These are phyloP conservation scores for Phlebiopsis gigantea DNA, from an alignment of 768 basidiomycete genomes.

Conservation along the genomic window DNA sequence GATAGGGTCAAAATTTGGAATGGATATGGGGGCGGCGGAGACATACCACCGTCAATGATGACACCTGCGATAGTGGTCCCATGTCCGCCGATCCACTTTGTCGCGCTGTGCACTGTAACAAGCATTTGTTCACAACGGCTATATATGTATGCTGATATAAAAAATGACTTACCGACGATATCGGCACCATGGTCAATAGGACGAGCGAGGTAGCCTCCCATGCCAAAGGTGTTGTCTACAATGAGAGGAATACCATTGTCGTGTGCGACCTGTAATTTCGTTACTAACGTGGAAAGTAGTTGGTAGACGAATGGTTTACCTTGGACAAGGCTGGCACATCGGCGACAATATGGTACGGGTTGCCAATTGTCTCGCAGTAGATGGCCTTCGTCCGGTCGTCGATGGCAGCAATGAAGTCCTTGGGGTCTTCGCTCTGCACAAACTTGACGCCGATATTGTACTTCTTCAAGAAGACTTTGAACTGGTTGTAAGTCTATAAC, in stretches of 20 bases:
- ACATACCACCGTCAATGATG: slow-evolving; percentile 61
- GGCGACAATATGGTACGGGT: slow-evolving; percentile 65
- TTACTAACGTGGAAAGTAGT: neutral
- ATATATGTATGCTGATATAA: no score
- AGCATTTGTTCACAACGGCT: neutral
- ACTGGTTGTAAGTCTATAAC: slow-evolving; percentile 59
- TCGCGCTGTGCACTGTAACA: slow-evolving; percentile 60
- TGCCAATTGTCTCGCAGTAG: slow-evolving; percentile 72
- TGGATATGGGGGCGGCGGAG: no score
- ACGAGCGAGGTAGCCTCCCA: slow-evolving; percentile 60
- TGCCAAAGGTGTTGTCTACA: slow-evolving; percentile 78
- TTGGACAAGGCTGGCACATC: slow-evolving; percentile 66
- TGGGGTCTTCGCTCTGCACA: slow-evolving; percentile 49
- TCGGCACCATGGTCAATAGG: slow-evolving; percentile 79
- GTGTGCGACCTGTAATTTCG: slow-evolving; percentile 67
- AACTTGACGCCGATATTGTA: slow-evolving; percentile 64
- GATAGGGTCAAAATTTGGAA: slow-evolving; percentile 1
- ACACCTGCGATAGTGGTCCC: slow-evolving; percentile 79
- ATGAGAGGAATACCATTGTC: slow-evolving; percentile 68
- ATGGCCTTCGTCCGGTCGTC: slow-evolving; percentile 76
- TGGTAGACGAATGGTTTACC: slow-evolving; percentile 27
- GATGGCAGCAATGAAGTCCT: slow-evolving; percentile 59
- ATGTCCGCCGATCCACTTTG: slow-evolving; percentile 83
- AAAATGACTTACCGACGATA: slow-evolving; percentile 52
- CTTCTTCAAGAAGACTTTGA: slow-evolving; percentile 69